Evolutionary conservation across 371 early-diverging fungal species (phyloP).

Genomic region (Sanchytrium tribonematis): DNA sequence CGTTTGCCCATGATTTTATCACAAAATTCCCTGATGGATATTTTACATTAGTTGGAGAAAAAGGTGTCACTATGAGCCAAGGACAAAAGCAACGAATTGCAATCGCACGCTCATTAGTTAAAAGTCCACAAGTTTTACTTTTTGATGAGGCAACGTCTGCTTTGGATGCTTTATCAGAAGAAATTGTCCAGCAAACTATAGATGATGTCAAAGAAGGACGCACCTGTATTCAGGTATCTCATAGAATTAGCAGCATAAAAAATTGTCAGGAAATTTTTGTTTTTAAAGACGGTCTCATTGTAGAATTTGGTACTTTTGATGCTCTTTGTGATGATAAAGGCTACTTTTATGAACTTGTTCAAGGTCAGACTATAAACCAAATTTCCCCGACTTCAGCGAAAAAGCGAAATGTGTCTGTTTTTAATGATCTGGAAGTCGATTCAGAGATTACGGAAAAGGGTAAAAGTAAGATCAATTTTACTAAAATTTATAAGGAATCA

Average conservation of each 20-base stretch:
- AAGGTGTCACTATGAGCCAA: conserved; percentile 9
- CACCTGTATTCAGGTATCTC: conserved; percentile 27
- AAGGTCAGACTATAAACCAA: background rate
- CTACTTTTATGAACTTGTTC: conserved; percentile 2
- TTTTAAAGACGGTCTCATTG: background rate
- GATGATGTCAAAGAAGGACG: background rate
- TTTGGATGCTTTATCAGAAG: conserved; percentile 1
- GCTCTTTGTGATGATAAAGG: conserved; percentile 2
- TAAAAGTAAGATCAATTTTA: background rate
- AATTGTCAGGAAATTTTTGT: background rate
- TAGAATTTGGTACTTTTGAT: conserved; percentile 3
- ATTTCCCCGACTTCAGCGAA: too few relatives aligned
- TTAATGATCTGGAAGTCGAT: background rate
- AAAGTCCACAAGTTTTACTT: conserved; percentile 11
- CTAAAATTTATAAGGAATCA: background rate
- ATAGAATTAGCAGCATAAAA: conserved; percentile 23
- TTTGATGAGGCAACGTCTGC: conserved; percentile 14
- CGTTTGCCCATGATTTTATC: conserved; percentile 6
- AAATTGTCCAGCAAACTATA: background rate
- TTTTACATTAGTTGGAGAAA: conserved; percentile 12
- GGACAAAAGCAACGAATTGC: conserved; percentile 19
- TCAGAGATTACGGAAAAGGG: background rate
- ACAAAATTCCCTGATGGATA: conserved; percentile 10
- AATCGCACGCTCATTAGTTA: conserved; percentile 12
- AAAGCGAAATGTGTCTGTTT: background rate